Evolutionary conservation across 2,329 filamentous ascomycete genomes (phyloP), one percentile per base, ranked within the genome.

Genomic region (Claviceps capensis): DNA sequence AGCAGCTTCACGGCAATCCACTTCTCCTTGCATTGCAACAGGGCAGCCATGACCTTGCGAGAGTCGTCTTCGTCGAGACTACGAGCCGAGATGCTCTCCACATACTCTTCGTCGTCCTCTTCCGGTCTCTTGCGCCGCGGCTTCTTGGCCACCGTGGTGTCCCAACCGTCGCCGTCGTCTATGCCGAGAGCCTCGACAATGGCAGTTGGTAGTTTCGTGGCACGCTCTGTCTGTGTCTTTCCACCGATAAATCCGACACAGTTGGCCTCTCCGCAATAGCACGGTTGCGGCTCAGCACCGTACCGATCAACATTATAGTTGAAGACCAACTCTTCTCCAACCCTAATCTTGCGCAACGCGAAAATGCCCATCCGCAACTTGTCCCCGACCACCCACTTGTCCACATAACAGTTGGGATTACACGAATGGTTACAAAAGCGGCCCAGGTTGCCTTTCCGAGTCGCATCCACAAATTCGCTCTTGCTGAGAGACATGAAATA

Each of bases 301-400:
- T 98, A 98, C 58, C 93, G 84, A 69, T 98, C 93, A 58, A 98
- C 93, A 62, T 98, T 98, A 79, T 98, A 98, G 73, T 98, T 96
- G 75, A 98, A 98, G 22, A 95, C 90, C 52, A 98, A 74, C 68
- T 98, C 93, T 67, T 98, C 93, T 52, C 93, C 93, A 17, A 86
- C 83, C 63, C 83, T 82, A 64, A 98, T 85, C 62, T 79, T 76
- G 57, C 90, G 87, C 69, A 87, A 80, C 60, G 90, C 88, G 72
- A 98, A 98, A 60, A 98, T 97, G 61, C 93, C 93, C 93, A 98
- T 98, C 61, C 93, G 90, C 65, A 97, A 75, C 72, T 96, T 97
- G 62, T 94, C 88, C 17, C 89, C 90, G 37, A 98, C 89, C 54
- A 97, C 90, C 93, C 93, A 98, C 72, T 98, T 98, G 76, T 98